Evolutionary conservation across 2,329 filamentous ascomycete genomes (phyloP), one percentile per base, ranked within the genome.

Genomic region (Xylaria sp.): DNA sequence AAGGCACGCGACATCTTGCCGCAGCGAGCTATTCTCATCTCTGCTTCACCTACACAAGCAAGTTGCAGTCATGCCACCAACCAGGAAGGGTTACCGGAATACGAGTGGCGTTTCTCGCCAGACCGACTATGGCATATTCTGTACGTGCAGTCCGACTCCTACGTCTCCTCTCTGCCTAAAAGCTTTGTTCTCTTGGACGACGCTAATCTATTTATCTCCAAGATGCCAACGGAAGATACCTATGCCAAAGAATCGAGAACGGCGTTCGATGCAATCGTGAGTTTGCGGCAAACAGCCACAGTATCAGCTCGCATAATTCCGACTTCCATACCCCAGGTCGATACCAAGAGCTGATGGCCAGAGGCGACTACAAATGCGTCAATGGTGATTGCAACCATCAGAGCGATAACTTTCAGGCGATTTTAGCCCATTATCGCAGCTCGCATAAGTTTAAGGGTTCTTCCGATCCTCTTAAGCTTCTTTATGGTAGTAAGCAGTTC

Each of bases 161-260:
- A 7, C 31, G 4, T 20, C n/a, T 7, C 31, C n/a, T n/a, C 10
- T 38, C 38, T 13, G 2, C 17, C 15, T 13, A 5, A 23, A 11
- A 15, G 15, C 31, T 53, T 23, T n/a, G 3, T 1, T 33, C 36
- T 58, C 46, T 13, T 4, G 23, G 3, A 28, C 9, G 4, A 20
- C 13, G 44, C 57, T 65, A 57, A 65, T 15, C 1, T 44, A 2
- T 2, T 26, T 5, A 10, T 42, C 17, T 28, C 28, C 1, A 44
- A 68, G 66, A 68, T n/a, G 23, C 9, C 2, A 20, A 68, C 20
- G 66, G 66, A 6, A 68, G 28, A 44, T 68, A 61, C 23, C 17
- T 49, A 1, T 65, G 66, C 51, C 40, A 28, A 13, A 54, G 48
- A 15, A 9, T 57, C 42, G 13, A 46, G 26, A 51, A 65, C 31